Percentiles rank a stretch among this genome's conserved stretches.
These are phyloP conservation scores for Abrus pulchellus DNA, from an alignment of 306 rosid genomes.

Conservation along the genomic window DNA sequence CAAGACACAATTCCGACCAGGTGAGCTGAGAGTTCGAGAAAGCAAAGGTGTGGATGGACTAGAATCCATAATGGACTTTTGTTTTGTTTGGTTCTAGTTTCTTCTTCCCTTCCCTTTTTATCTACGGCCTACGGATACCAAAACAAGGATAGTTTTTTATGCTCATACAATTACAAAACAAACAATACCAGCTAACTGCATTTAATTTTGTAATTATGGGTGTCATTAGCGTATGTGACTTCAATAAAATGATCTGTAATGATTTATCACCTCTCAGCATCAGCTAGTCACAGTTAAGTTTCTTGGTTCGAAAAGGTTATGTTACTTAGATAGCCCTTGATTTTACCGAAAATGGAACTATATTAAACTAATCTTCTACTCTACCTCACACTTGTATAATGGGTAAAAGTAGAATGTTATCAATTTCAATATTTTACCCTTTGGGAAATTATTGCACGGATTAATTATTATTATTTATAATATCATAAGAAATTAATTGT, in stretches of 20 bases:
- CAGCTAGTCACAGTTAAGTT: slow-evolving; percentile 20
- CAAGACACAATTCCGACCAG: slow-evolving; percentile 43
- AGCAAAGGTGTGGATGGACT: slow-evolving; percentile 43
- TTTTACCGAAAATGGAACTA: slow-evolving; percentile 24
- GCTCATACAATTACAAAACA: neutral
- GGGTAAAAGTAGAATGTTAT: neutral
- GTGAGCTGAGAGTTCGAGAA: slow-evolving; percentile 53
- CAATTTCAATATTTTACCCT: neutral
- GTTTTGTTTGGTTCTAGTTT: slow-evolving; percentile 45
- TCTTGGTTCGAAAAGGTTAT: slow-evolving; percentile 41
- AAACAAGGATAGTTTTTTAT: slow-evolving; percentile 28
- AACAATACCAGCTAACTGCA: slow-evolving; percentile 28
- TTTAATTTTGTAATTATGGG: slow-evolving; percentile 19
- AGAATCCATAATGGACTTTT: slow-evolving; percentile 46
- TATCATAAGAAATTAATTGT: neutral
- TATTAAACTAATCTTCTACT: neutral
- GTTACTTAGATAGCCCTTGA: neutral
- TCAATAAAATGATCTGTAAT: slow-evolving; percentile 25
- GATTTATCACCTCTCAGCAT: neutral
- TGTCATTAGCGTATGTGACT: neutral
- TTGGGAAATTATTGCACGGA: no score
- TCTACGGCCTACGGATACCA: slow-evolving; percentile 19
- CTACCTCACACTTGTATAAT: neutral
- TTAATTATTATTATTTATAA: neutral
- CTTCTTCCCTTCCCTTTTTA: slow-evolving; percentile 32